Conservation (phyloP, 805 yeast species). For the Ascoidea asiatica region DNA sequence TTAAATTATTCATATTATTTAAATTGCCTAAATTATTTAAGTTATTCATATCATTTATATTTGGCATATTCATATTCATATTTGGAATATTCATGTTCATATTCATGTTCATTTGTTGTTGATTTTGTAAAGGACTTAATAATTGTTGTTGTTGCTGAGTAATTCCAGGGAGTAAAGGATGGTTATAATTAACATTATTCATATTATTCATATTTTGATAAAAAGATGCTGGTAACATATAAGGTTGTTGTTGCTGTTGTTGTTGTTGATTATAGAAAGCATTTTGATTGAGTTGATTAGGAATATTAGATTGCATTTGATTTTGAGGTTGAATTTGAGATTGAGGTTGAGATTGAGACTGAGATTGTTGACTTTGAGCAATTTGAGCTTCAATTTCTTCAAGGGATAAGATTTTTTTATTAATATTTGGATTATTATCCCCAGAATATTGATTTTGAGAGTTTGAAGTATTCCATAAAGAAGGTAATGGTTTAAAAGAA, state of each 20-base stretch:
- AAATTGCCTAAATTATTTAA: conserved; percentile 1
- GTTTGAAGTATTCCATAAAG: conserved; percentile 46
- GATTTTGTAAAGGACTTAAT: no score
- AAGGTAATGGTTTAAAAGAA: conserved; percentile 53
- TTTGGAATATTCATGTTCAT: no score
- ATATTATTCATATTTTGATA: no score
- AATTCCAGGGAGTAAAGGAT: no score
- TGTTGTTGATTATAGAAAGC: conserved; percentile 1
- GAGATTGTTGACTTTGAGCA: conserved; percentile 22
- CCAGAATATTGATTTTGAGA: conserved; percentile 13
- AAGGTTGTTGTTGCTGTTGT: conserved; percentile 11
- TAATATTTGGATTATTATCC: conserved; percentile 7
- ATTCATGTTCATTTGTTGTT: no score
- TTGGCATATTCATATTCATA: no score
- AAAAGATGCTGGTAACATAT: conserved; percentile 10
- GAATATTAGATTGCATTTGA: neutral
- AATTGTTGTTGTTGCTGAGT: no score
- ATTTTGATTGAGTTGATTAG: no score
- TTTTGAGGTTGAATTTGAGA: conserved; percentile 2
- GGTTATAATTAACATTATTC: no score
- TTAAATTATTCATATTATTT: conserved; percentile 4
- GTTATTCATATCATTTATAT: no score
- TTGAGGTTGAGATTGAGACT: conserved; percentile 1
- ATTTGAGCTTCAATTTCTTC: conserved; percentile 79
- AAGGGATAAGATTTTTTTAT: conserved; percentile 46